Percentiles rank a stretch among this genome's conserved stretches.
Evolutionary conservation across 2,329 filamentous ascomycete species (phyloP).

Genomic region (Exophiala sp.): DNA sequence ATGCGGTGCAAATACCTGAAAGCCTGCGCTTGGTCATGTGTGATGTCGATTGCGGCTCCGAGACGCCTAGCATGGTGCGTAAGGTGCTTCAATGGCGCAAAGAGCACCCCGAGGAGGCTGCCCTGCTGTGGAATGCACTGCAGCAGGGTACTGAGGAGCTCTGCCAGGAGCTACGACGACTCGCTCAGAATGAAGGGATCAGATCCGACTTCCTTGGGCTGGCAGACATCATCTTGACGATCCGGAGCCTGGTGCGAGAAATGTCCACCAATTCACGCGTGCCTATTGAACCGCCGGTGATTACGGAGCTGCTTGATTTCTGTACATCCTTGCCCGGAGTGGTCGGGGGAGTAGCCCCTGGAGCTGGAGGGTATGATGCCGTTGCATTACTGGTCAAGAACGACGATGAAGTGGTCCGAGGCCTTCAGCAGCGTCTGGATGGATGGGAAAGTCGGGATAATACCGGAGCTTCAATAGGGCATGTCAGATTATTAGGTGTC

Average conservation of each 20-base stretch:
- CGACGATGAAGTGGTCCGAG: slow-evolving; percentile 55
- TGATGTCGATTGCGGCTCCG: slow-evolving; percentile 88
- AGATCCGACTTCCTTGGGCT: slow-evolving; percentile 44
- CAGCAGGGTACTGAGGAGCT: slow-evolving; percentile 69
- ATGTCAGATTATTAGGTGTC: slow-evolving; percentile 42
- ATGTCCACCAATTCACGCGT: slow-evolving; percentile 72
- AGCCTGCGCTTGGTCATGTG: slow-evolving; percentile 83
- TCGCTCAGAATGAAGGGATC: slow-evolving; percentile 44
- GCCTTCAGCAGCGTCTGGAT: slow-evolving; percentile 57
- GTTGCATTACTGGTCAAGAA: slow-evolving; percentile 74
- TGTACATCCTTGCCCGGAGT: slow-evolving; percentile 68
- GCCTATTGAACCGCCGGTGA: slow-evolving; percentile 80
- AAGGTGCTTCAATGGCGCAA: slow-evolving; percentile 77
- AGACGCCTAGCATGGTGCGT: slow-evolving; percentile 95
- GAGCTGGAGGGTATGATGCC: slow-evolving; percentile 90
- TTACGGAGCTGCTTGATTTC: slow-evolving; percentile 78
- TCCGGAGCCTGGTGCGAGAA: slow-evolving; percentile 59
- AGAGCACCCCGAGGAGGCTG: slow-evolving; percentile 57
- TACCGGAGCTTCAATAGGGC: slow-evolving; percentile 42
- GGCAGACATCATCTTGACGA: slow-evolving; percentile 46
- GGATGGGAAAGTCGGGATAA: slow-evolving; percentile 54
- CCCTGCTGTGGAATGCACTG: slow-evolving; percentile 65
- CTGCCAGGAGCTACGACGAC: slow-evolving; percentile 54
- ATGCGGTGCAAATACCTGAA: slow-evolving; percentile 62
- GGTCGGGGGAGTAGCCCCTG: slow-evolving; percentile 84